phyloP scores from a whole-genome alignment of 768 basidiomycete genomes.

The Leccinum broughii region DNA sequence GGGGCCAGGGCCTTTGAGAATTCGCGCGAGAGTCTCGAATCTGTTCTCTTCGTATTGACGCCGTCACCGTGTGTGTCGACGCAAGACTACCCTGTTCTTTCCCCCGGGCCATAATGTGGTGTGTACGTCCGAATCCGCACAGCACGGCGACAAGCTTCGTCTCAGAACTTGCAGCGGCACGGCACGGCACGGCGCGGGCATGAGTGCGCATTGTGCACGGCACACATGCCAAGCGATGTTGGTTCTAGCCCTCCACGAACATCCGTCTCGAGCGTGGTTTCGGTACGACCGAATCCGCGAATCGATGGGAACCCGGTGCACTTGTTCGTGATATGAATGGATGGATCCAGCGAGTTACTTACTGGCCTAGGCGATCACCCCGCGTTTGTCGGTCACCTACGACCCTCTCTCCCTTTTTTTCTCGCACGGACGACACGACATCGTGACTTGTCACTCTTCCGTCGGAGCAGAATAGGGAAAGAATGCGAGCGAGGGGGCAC shows the following conservation, averaged over 20 bases:
- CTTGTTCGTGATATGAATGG: background rate
- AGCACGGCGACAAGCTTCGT: background rate
- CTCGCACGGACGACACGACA: background rate
- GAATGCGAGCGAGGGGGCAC: conserved; percentile 7
- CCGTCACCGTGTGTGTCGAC: no score
- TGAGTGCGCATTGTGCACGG: background rate
- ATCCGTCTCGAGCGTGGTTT: background rate
- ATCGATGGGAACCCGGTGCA: background rate
- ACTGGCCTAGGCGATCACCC: background rate
- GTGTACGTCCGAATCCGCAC: background rate
- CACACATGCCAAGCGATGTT: background rate
- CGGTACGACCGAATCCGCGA: background rate
- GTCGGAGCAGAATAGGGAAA: conserved; percentile 9
- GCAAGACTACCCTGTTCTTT: background rate
- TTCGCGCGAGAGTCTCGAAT: background rate
- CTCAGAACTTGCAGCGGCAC: background rate
- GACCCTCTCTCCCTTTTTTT: background rate
- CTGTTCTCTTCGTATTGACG: background rate
- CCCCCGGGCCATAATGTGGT: no score
- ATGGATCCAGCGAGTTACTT: background rate
- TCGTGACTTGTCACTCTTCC: background rate
- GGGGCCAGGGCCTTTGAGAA: background rate
- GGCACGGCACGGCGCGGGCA: background rate
- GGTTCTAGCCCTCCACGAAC: background rate
- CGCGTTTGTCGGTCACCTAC: background rate